Base-by-base conservation (phyloP, 192 early-diverging fungal species). In the Umbelopsis sp. region DNA sequence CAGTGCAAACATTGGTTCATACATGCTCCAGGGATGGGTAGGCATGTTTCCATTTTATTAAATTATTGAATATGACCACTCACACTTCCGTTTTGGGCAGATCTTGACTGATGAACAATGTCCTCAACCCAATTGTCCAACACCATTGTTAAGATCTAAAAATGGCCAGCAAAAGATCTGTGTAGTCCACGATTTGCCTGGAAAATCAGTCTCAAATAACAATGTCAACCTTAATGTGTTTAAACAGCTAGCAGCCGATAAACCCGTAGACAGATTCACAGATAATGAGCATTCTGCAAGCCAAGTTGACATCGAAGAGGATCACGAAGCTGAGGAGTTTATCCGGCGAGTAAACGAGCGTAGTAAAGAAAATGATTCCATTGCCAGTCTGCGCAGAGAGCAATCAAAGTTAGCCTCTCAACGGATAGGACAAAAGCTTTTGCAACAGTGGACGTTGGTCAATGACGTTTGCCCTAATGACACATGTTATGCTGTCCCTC, bases 361-460 rank as follows among this genome's bases (percentile, higher is more conserved):
- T 11, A 43, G 41, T 29, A 59, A 51, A 32, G 45, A 74, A 32
- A 36, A 71, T 26, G 41, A 51, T 10, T 43, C 16, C 7, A 24
- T 62, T 4, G 41, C 38, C 24, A 68, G 29, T 21, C 32, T 72
- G 9, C 75, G 75, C 66, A 71, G 82, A 45, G 80, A 83, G 49
- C 87, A 87, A 66, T 84, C 81, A 14, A 76, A 78, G 5, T 75
- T 71, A 32, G 86, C 83, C 4, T 86, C 86, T 31, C 76, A 82
- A 20, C 70, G 82, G 21, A 85, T 88, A 70, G 85, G 85, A 25
- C 81, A 86, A 77, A 80, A 85, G 52, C 77, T 88, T 71, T 68
- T 88, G n/a, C 78, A 83, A 20, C 81, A 82, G 31, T 88, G 87
- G 87, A 70, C 87, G 21, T 70, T 88, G 70, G 65, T 88, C 25